Conservation (phyloP, 1,284 basidiomycete species). For the Marasmius fiardii region DNA sequence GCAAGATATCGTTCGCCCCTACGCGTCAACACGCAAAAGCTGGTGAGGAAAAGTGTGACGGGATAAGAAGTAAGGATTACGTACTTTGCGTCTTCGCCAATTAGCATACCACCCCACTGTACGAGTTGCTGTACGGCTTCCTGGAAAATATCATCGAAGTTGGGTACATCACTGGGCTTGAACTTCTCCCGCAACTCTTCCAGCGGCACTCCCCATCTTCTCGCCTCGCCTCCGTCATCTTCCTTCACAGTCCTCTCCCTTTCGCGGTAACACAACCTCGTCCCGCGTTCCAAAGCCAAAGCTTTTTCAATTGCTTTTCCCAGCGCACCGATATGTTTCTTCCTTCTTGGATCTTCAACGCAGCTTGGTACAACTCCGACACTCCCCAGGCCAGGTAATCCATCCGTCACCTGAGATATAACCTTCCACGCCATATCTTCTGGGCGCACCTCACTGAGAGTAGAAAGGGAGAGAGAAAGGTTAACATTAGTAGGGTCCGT, state of each 20-base stretch:
- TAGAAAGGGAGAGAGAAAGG: slow-evolving; percentile 19
- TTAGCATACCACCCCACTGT: slow-evolving; percentile 78
- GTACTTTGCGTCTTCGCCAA: slow-evolving; percentile 69
- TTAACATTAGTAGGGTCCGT: slow-evolving; percentile 33
- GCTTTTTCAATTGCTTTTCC: slow-evolving; percentile 72
- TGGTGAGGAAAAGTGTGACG: slow-evolving; percentile 17
- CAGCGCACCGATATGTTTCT: slow-evolving; percentile 72
- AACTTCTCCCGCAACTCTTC: slow-evolving; percentile 50
- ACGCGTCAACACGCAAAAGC: slow-evolving; percentile 15
- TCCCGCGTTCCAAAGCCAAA: slow-evolving; percentile 69
- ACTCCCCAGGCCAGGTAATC: slow-evolving; percentile 76
- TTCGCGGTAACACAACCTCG: slow-evolving; percentile 64
- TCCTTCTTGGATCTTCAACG: slow-evolving; percentile 79
- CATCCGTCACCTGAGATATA: slow-evolving; percentile 52
- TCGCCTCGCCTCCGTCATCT: slow-evolving; percentile 63
- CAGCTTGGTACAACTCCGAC: slow-evolving; percentile 81
- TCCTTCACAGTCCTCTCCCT: slow-evolving; percentile 31
- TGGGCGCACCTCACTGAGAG: slow-evolving; percentile 32
- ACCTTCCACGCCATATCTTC: slow-evolving; percentile 42
- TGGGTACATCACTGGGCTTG: slow-evolving; percentile 32
- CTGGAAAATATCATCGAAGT: slow-evolving; percentile 71
- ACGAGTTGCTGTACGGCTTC: slow-evolving; percentile 83
- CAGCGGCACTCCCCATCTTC: slow-evolving; percentile 70
- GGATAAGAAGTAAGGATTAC: slow-evolving; percentile 25
- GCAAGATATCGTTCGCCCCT: slow-evolving; percentile 79